phyloP scores from a whole-genome alignment of 495 filamentous ascomycete genomes.

The Penicillium subrubescens region DNA sequence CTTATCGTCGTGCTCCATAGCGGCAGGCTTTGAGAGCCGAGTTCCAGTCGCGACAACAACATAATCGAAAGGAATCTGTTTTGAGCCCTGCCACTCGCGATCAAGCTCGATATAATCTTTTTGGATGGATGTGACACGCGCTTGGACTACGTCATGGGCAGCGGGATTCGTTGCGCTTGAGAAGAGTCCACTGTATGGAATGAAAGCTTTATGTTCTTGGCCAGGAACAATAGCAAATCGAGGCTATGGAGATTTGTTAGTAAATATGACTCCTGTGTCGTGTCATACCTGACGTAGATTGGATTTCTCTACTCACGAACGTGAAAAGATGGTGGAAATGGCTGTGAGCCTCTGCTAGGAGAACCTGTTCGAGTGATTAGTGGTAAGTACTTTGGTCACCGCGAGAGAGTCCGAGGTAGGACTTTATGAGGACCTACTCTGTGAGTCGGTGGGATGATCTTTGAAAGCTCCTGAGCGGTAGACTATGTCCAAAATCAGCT shows the following conservation, averaged over 20 bases:
- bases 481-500: constrained; percentile 20
- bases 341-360: constrained; percentile 53
- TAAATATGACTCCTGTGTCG: no score
- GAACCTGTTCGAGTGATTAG: constrained; percentile 32
- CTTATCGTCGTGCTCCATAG: constrained; percentile 51
- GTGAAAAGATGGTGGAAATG: constrained; percentile 58
- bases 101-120: constrained; percentile 44
- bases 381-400: background rate
- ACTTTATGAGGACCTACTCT: constrained; percentile 15
- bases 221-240: constrained; percentile 51
- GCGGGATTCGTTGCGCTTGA: constrained; percentile 31
- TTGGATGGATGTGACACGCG: constrained; percentile 45
- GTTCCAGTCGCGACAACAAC: constrained; percentile 53
- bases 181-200: constrained; percentile 50
- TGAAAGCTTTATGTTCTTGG: constrained; percentile 60
- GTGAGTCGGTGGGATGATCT: constrained; percentile 40
- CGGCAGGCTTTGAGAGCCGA: constrained; percentile 45
- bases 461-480: constrained; percentile 43
- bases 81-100: constrained; percentile 47
- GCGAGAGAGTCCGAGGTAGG: background rate
- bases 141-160: constrained; percentile 42
- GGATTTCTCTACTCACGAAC: constrained; percentile 41
- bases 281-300: no score
- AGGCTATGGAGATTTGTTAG: constrained; percentile 31
- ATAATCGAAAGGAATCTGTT: constrained; percentile 48